Evolutionary conservation across 306 rosid genomes (phyloP), one percentile per base, ranked within the genome.

Genomic region (cucumber (Cucumis sativus)): DNA sequence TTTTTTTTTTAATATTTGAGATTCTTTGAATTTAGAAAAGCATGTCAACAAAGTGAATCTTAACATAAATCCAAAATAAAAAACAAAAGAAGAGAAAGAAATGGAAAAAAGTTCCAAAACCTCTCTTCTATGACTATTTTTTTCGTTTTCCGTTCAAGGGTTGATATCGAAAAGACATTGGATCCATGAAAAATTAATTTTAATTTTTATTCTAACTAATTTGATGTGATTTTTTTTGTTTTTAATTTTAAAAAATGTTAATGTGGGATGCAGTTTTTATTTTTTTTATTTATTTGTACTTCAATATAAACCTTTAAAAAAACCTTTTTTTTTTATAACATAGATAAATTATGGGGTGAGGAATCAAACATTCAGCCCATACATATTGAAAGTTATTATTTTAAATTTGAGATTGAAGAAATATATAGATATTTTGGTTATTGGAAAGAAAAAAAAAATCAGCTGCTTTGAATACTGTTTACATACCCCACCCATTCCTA

Each of bases 11-110:
- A 4, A 1, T 21, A 23, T 21, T 52, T 70, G 51, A 13, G 58
- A 13, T 70, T 43, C n/a, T 70, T 45, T 47, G 59, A 25, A 70
- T 70, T 21, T 45, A 20, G 21, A 37, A 70, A 47, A 70, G 75
- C 75, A 45, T 70, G 40, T 70, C 75, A 70, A 43, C n/a, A 70
- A 70, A 70, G 75, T 70, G 40, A 45, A 70, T 47, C 58, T 70
- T 41, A 25, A 47, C 21, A 5, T 47, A 45, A 69, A 69, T 23
- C 74, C 74, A 67, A 40, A 67, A n/a, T 6, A 62, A 62, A 64
- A 39, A 43, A 65, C 4, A n/a, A 37, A n/a, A 61, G 10, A 20
- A 37, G 57, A 60, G 37, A 8, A 15, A 63, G n/a, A 39, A 65
- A 18, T 0, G 52, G 8, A 68, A 43, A 4, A 68, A 41, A 68